phyloP scores from a whole-genome alignment of 2,329 filamentous ascomycete species.

The Pleoardoris graminearum region DNA sequence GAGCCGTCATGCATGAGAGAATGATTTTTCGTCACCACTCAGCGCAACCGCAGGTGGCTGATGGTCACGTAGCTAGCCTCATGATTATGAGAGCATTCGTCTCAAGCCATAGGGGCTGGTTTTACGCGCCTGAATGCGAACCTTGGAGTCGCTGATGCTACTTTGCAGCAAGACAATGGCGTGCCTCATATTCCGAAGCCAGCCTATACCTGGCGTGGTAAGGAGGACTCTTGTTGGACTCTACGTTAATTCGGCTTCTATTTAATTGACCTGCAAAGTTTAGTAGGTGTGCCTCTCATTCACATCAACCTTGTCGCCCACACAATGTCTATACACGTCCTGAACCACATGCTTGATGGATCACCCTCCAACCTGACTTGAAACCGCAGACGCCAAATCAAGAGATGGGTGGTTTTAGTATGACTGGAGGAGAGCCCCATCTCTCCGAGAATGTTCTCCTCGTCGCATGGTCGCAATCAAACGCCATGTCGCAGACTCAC shows the following conservation, averaged over 20 bases:
- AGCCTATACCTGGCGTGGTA: background rate
- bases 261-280: background rate
- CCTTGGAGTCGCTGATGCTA: slow-evolving; percentile 1
- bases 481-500: slow-evolving; percentile 19
- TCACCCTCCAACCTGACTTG: slow-evolving; percentile 3
- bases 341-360: background rate
- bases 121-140: background rate
- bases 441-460: slow-evolving; percentile 4
- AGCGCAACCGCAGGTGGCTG: background rate
- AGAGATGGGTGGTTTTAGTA: background rate
- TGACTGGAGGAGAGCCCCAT: background rate
- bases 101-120: background rate
- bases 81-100: background rate
- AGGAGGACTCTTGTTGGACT: background rate
- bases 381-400: background rate
- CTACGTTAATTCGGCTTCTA: background rate
- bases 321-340: background rate
- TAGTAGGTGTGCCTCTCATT: background rate
- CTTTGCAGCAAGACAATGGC: background rate
- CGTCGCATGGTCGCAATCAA: slow-evolving; percentile 21
- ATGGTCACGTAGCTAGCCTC: background rate
- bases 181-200: slow-evolving; percentile 2
- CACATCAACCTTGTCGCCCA: background rate
- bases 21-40: slow-evolving; percentile 10
- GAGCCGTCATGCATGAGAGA: slow-evolving; percentile 18